phyloP scores from a whole-genome alignment of 805 yeast genomes.

The Kodamaea laetipori region DNA sequence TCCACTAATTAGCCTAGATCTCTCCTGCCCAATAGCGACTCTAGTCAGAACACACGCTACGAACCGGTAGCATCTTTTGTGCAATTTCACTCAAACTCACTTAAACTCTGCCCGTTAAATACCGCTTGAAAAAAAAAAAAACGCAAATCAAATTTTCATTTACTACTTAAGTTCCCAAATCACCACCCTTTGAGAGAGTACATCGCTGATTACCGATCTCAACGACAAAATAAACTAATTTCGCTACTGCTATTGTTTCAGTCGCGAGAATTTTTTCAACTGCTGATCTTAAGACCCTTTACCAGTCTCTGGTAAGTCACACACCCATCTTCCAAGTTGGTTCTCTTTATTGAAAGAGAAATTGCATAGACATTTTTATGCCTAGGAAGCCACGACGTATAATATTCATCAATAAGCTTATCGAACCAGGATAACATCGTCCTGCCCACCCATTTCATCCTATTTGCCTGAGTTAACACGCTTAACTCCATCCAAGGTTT shows the following conservation, averaged over 20 bases:
- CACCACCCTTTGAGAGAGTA: too few species aligned
- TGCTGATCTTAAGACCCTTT: slow-evolving; percentile 2
- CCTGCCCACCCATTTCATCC: slow-evolving; percentile 7
- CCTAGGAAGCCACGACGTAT: slow-evolving; percentile 49
- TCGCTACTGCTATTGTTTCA: too few species aligned
- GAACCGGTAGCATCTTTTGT: too few species aligned
- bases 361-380: slow-evolving; percentile 30
- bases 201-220: too few species aligned
- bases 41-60: too few species aligned
- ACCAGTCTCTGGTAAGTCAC: slow-evolving; percentile 3
- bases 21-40: too few species aligned
- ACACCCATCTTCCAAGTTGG: neutral
- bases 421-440: slow-evolving; percentile 48
- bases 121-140: slow-evolving; percentile 1
- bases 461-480: slow-evolving; percentile 17
- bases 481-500: neutral
- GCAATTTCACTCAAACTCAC: too few species aligned
- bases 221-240: too few species aligned
- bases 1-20: too few species aligned
- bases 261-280: neutral
- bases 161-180: neutral
- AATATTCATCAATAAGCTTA: slow-evolving; percentile 29
- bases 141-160: neutral
- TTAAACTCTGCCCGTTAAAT: too few species aligned
- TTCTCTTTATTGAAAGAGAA: neutral